Evolutionary conservation across 352 stramenopile species (phyloP).

Genomic region (Aphanomyces euteiches): DNA sequence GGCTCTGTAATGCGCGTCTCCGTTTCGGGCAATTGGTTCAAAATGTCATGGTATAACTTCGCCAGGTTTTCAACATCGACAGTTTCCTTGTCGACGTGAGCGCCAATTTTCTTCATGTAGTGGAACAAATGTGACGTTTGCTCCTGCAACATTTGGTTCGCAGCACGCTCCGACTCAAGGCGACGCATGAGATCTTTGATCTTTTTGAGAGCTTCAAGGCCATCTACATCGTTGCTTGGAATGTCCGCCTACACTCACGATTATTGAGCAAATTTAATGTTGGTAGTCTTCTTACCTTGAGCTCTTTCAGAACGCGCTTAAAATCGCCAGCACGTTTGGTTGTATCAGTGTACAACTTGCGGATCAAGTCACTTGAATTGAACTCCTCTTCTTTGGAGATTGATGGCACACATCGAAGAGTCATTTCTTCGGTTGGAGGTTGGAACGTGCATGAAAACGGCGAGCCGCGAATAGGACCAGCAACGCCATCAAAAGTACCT

Average conservation of each 20-base stretch:
- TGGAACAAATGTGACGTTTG: conserved; percentile 73
- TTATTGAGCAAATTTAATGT: not conserved
- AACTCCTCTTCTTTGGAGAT: conserved; percentile 67
- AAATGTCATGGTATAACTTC: conserved; percentile 72
- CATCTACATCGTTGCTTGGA: conserved; percentile 66
- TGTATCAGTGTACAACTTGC: conserved; percentile 71
- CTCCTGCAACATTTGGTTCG: conserved; percentile 69
- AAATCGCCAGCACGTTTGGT: conserved; percentile 84
- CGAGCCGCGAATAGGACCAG: conserved; percentile 91
- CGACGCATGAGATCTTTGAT: conserved; percentile 83
- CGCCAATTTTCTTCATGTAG: conserved; percentile 75
- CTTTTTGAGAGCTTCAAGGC: conserved; percentile 73
- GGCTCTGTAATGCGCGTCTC: conserved; percentile 72
- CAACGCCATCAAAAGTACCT: conserved; percentile 91
- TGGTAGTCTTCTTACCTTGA: conserved; percentile 38
- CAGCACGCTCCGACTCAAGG: conserved; percentile 60
- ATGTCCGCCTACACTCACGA: conserved; percentile 44
- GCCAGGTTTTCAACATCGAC: conserved; percentile 80
- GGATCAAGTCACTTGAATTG: conserved; percentile 64
- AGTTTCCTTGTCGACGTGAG: conserved; percentile 80
- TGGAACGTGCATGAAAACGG: conserved; percentile 76
- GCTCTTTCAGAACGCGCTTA: conserved; percentile 66
- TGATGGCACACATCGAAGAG: conserved; percentile 65
- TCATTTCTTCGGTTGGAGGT: conserved; percentile 59
- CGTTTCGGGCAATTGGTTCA: conserved; percentile 72